Conservation (phyloP, 768 basidiomycete species). For the Tylopilus sp. region DNA sequence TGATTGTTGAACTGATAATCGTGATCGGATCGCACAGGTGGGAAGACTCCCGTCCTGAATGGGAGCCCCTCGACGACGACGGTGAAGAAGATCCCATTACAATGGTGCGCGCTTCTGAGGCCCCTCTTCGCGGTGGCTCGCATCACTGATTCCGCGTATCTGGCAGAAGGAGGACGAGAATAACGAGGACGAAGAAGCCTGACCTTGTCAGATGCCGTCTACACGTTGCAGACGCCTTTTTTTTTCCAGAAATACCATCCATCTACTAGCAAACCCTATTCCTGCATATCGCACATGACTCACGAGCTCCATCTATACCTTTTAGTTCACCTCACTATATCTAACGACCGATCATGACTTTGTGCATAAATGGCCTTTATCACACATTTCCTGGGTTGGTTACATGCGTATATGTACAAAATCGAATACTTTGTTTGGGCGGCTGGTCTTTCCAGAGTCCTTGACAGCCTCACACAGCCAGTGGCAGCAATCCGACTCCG, state of each 20-base stretch:
- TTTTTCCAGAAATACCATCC: too few relatives aligned
- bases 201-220: background rate
- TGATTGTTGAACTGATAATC: background rate
- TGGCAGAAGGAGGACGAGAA: background rate
- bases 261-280: background rate
- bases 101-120: slow-evolving; percentile 10
- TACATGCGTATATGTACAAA: too few relatives aligned
- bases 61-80: slow-evolving; percentile 26
- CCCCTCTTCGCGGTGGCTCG: too few relatives aligned
- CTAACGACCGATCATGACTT: background rate
- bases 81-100: slow-evolving; percentile 18
- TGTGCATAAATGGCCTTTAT: too few relatives aligned
- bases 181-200: background rate
- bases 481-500: too few relatives aligned
- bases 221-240: too few relatives aligned
- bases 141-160: background rate
- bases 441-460: too few relatives aligned
- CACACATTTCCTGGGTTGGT: too few relatives aligned
- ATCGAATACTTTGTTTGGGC: too few relatives aligned
- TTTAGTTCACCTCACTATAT: background rate
- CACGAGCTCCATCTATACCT: background rate
- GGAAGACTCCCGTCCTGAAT: slow-evolving; percentile 16
- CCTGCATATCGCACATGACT: background rate
- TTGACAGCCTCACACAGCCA: too few relatives aligned
- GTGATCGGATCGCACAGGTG: slow-evolving; percentile 14